phyloP scores from a whole-genome alignment of 768 basidiomycete species.

The Nidularia sp. region DNA sequence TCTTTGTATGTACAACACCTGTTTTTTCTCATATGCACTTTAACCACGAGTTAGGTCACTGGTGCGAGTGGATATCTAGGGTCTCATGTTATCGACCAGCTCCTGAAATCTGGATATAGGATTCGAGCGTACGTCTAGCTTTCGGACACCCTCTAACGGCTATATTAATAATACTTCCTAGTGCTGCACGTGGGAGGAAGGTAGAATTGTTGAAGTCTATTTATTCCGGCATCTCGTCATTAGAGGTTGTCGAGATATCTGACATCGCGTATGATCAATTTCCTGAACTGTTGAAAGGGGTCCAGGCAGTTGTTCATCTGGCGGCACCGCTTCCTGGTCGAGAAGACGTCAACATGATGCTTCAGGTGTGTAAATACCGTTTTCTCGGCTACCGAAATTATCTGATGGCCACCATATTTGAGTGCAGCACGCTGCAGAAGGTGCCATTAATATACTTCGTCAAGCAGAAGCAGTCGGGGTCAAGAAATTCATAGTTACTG shows the following conservation, averaged over 20 bases:
- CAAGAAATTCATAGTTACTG: slow-evolving; percentile 30
- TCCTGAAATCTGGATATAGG: slow-evolving; percentile 40
- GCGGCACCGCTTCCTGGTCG: slow-evolving; percentile 27
- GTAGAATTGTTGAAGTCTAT: slow-evolving; percentile 9
- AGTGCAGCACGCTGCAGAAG: slow-evolving; percentile 27
- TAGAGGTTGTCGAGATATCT: slow-evolving; percentile 20
- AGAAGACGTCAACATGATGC: slow-evolving; percentile 8
- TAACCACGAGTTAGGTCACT: slow-evolving; percentile 27
- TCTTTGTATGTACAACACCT: background rate
- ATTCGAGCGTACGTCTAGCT: slow-evolving; percentile 39
- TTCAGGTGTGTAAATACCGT: slow-evolving; percentile 9
- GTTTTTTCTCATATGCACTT: background rate
- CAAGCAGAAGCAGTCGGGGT: slow-evolving; percentile 34
- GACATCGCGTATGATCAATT: slow-evolving; percentile 28
- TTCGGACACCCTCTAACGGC: background rate
- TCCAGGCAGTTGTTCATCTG: slow-evolving; percentile 39
- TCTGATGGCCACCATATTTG: background rate
- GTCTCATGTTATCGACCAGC: slow-evolving; percentile 33
- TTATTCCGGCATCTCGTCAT: slow-evolving; percentile 8
- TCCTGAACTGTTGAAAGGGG: slow-evolving; percentile 43
- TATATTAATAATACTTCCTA: background rate
- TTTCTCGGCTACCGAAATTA: background rate
- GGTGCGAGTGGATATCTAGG: slow-evolving; percentile 42
- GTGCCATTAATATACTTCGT: slow-evolving; percentile 28
- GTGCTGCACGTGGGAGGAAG: slow-evolving; percentile 14